Evolutionary conservation across 176 grass and related monocot species (phyloP).

Genomic region (Echinochloa phyllopogon): DNA sequence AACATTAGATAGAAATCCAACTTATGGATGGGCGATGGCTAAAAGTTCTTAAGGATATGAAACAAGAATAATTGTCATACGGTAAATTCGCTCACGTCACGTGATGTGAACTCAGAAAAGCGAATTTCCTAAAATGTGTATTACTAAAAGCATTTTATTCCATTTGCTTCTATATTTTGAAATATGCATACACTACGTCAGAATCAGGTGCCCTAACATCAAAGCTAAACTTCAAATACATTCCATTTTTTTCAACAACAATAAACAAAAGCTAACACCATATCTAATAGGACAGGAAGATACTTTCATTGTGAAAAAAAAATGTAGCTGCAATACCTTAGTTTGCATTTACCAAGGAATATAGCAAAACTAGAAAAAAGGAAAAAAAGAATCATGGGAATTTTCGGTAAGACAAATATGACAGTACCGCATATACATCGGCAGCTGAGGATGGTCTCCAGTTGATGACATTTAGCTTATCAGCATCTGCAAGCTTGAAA

Average conservation of each 20-base stretch:
- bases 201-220: no score
- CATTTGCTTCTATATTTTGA: conserved; percentile 22
- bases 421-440: conserved; percentile 54
- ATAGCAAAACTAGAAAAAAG: neutral
- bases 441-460: conserved; percentile 58
- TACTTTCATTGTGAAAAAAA: neutral
- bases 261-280: neutral
- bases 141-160: neutral
- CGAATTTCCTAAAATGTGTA: neutral
- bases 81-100: neutral
- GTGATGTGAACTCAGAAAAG: neutral
- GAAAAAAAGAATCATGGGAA: neutral
- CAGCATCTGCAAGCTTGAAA: conserved; percentile 71
- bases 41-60: neutral
- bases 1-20: neutral
- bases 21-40: neutral
- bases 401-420: conserved; percentile 28
- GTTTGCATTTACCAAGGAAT: neutral
- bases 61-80: conserved; percentile 5
- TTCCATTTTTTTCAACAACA: neutral
- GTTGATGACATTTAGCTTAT: conserved; percentile 82
- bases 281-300: neutral
- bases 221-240: neutral
- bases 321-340: neutral
- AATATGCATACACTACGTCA: no score